Percentiles rank a stretch among this genome's conserved stretches.
phyloP scores from a whole-genome alignment of 1,284 basidiomycete species.

The Ustilago lituana region DNA sequence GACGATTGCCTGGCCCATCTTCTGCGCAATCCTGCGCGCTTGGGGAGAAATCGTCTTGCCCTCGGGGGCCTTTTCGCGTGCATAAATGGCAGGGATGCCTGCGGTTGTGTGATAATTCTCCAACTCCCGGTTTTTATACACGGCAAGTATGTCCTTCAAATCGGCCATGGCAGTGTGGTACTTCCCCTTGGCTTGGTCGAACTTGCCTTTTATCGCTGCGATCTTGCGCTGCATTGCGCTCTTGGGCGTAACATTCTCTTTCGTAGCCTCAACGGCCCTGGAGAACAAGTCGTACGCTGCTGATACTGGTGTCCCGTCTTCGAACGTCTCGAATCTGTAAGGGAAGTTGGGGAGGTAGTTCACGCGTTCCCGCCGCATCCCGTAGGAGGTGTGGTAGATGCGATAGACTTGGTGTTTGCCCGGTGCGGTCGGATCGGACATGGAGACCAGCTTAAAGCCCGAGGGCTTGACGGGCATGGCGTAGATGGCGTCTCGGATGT shows the following conservation, averaged over 20 bases:
- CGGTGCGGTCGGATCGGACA: not conserved
- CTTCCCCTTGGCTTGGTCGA: not conserved
- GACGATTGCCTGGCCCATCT: constrained; percentile 3
- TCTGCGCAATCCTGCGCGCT: constrained; percentile 7
- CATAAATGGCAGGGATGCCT: constrained; percentile 2
- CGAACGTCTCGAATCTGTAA: too few relatives aligned
- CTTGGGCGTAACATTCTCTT: too few relatives aligned
- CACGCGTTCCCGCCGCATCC: too few relatives aligned
- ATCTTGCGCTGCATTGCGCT: too few relatives aligned
- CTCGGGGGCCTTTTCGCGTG: not conserved
- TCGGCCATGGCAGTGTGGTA: not conserved
- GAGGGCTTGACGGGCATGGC: too few relatives aligned
- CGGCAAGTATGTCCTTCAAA: not conserved
- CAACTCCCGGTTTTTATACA: not conserved
- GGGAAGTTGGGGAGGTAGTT: too few relatives aligned
- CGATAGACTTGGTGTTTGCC: not conserved
- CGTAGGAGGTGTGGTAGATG: too few relatives aligned
- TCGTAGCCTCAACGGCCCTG: too few relatives aligned
- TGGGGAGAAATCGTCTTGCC: not conserved
- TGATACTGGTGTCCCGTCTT: too few relatives aligned
- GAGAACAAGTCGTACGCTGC: too few relatives aligned
- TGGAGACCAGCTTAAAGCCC: too few relatives aligned
- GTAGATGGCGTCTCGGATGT: constrained; percentile 2
- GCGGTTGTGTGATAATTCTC: constrained; percentile 8
- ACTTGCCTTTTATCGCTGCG: not conserved